Base-by-base conservation (phyloP, 1,139 yeast species). In the Candida smagusa region DNA sequence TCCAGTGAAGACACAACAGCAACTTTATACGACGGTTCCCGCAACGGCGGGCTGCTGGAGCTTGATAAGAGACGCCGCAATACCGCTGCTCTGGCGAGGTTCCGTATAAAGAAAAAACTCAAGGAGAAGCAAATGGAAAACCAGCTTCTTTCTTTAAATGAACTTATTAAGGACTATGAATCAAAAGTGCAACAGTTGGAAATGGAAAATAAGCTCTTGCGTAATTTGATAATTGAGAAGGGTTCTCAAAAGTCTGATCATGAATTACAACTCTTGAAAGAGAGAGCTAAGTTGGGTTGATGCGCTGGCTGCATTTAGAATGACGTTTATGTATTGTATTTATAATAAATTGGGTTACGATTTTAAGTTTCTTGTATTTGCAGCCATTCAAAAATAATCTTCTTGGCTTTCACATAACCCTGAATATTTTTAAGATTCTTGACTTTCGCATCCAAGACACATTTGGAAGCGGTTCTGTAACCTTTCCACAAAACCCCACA, bases 51-150 rank as follows among this genome's bases (percentile, higher is more conserved):
- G 9, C 26, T 31, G 40, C 39, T 72, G 7, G 81, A 76, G 39
- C 68, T 72, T 40, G 86, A 81, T 56, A 84, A 84, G 58, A 72
- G 89, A 36, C 71, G 84, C 35, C 72, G 90, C 46, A 84, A 84
- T 61, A 83, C 92, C 0, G 90, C 89, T 1, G 95, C 95, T 1
- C 77, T 84, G 33, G 92, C 92, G 1, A 66, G 94, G 42, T 83
- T 86, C 67, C 70, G 95, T 46, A 79, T 83, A 51, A 85, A 84
- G 68, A 85, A 84, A 73, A 88, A 86, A 67, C 51, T 81, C 58
- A 82, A 85, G 54, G 96, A 88, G 59, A 88, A 82, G 58, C 90
- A 87, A 57, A 79, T 87, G 82, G 95, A 87, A 59, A 69, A 71
- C 31, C 77, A 75, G 39, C 70, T 87, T 12, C 69, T 72, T 49